Base-by-base conservation (phyloP, 352 stramenopile species). In the Phytopythium sindhum region DNA sequence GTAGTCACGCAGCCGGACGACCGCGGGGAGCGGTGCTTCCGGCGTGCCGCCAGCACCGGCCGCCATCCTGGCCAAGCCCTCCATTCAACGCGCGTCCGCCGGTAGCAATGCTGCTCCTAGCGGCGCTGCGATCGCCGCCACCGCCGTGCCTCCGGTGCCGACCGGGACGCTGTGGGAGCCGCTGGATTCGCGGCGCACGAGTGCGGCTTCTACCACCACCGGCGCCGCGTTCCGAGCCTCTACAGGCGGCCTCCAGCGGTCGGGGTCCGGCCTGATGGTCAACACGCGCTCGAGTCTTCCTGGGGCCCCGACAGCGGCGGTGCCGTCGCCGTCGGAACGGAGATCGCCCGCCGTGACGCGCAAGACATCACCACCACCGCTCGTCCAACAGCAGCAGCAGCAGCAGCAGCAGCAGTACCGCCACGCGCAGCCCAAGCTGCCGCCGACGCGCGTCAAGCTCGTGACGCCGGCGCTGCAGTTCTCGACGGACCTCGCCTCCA, bases 381-480 rank as follows among this genome's bases (percentile, higher is more conserved):
- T n/a, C n/a, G n/a, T n/a, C n/a, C 44, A 51, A 19, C 44, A 28
- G n/a, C 44, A 23, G 44, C 44, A 15, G 44, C 19, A 7, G n/a
- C 44, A 51, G 8, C 44, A 28, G n/a, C 44, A 23, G 44, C 44
- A 15, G 44, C 19, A 7, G n/a, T 3, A 63, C 68, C 55, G 69
- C 66, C 9, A 52, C 65, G 24, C 50, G 66, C 35, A 52, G 66
- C 51, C 62, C 54, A 29, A 67, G 19, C 63, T 71, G 1, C 81
- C 81, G 7, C 35, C 54, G 8, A 62, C 69, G 10, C 68, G 69
- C 57, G 76, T 85, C 19, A 91, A 91, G 66, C 71, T 91, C 54
- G 80, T 91, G 53, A 82, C 63, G 0, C 26, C 73, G 21, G 77
- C 77, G 58, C 80, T 86, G 63, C 74, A 84, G 42, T 89, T 92